These are phyloP conservation scores for Leucoagaricus sp. DNA, from an alignment of 1,284 basidiomycete genomes.

Conservation along the genomic window DNA sequence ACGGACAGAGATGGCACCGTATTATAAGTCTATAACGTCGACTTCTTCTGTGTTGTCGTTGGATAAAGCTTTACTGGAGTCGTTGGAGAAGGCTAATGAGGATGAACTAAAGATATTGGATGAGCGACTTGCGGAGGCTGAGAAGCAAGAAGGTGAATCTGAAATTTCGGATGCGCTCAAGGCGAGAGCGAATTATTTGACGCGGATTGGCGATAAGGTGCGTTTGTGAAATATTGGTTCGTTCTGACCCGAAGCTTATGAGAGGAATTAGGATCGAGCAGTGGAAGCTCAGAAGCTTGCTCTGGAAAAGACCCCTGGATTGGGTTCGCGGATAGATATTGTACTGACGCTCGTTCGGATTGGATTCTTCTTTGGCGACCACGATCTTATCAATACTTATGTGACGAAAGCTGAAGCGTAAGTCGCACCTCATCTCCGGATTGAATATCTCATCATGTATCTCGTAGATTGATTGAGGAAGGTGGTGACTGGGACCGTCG, in stretches of 20 bases:
- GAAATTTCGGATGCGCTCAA: conserved; percentile 90
- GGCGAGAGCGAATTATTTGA: conserved; percentile 86
- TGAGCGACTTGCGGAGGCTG: conserved; percentile 79
- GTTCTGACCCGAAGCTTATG: background rate
- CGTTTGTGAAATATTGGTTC: conserved; percentile 15
- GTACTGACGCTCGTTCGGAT: conserved; percentile 88
- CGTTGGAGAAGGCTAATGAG: conserved; percentile 77
- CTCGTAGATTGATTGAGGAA: conserved; percentile 81
- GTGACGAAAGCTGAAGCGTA: conserved; percentile 85
- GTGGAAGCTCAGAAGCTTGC: conserved; percentile 84
- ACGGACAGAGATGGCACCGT: conserved; percentile 78
- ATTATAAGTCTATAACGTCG: conserved; percentile 61
- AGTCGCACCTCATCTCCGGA: conserved; percentile 27
- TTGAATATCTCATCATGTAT: background rate
- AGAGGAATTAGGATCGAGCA: conserved; percentile 57
- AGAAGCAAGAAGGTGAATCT: conserved; percentile 91
- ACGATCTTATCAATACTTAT: conserved; percentile 71
- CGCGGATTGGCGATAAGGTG: conserved; percentile 92
- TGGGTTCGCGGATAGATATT: conserved; percentile 94
- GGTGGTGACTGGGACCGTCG: conserved; percentile 98
- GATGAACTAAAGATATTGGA: conserved; percentile 80
- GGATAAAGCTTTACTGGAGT: conserved; percentile 63
- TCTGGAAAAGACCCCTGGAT: conserved; percentile 89
- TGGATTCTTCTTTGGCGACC: conserved; percentile 90
- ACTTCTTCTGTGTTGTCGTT: conserved; percentile 42